Evolutionary conservation across 192 early-diverging fungal genomes (phyloP), one percentile per base, ranked within the genome.

Genomic region (Umbelopsis vinacea): DNA sequence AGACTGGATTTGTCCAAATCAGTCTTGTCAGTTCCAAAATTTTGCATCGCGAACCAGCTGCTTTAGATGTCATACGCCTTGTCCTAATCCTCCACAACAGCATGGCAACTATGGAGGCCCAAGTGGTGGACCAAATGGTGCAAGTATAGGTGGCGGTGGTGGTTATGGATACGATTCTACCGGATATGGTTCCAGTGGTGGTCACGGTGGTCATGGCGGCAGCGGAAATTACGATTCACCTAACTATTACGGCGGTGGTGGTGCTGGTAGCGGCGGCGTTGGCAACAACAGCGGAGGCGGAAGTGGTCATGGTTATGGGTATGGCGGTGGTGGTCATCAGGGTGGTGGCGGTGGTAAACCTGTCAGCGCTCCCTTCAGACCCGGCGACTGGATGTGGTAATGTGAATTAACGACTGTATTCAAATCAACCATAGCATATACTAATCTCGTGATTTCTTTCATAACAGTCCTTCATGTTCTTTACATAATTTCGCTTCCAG

Each of bases 1-100:
- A 12, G 91, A 92, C 76, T 93, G 91, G 91, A 89, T 89, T 52
- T 94, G 92, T 74, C 83, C 88, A 9, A 87, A 88, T 66, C 79
- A 81, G 11, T 43, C 48, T 43, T 94, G 92, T 76, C 69, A 71
- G 15, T 94, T 92, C 78, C 91, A 92, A 60, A 94, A 94, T 77
- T 94, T 93, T 80, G 89, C 92, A 0, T 92, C 91, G 19, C 79
- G 92, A 37, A 81, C 79, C 21, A 74, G 81, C 46, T 94, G 92
- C 72, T 82, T 90, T 78, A 81, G 87, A 17, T 94, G 92, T 67
- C 66, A 82, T 45, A 82, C 87, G 21, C 81, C 74, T 50, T 74
- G 71, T 11, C 79, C 79, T 15, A 73, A 67, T 46, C 4, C 66
- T 53, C 40, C 29, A 22, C 29, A 29, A 29, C 55, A 71, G n/a